Percentiles rank a stretch among this genome's conserved stretches.
These are phyloP conservation scores for Boletus sp. DNA, from an alignment of 768 basidiomycete genomes.

Conservation along the genomic window DNA sequence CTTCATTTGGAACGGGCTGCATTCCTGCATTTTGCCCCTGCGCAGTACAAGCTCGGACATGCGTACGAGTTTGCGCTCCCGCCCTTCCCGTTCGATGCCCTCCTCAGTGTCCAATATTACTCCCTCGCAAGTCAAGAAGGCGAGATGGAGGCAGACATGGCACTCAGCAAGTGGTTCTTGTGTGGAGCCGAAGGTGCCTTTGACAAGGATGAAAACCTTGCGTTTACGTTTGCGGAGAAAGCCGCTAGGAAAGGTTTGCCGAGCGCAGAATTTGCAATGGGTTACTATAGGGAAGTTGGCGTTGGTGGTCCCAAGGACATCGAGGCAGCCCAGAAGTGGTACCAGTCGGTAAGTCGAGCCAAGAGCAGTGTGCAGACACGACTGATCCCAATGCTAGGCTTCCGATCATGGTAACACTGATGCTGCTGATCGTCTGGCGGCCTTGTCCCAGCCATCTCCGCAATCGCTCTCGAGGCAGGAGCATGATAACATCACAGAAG, in stretches of 20 bases:
- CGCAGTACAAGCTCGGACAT: conserved; percentile 91
- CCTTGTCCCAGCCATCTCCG: conserved; percentile 60
- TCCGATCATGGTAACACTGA: conserved; percentile 77
- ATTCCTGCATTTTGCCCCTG: conserved; percentile 78
- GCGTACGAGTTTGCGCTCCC: conserved; percentile 89
- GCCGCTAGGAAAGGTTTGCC: conserved; percentile 72
- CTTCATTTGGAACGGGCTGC: conserved; percentile 82
- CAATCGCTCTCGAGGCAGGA: conserved; percentile 72
- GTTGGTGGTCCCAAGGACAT: conserved; percentile 72
- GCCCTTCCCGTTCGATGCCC: conserved; percentile 83
- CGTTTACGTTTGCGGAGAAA: conserved; percentile 89
- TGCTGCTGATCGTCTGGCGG: conserved; percentile 69
- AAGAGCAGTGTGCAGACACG: not conserved
- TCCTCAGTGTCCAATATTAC: conserved; percentile 91
- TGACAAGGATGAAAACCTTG: conserved; percentile 84
- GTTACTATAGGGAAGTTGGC: conserved; percentile 92
- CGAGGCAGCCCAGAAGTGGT: conserved; percentile 73
- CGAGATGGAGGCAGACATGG: conserved; percentile 95
- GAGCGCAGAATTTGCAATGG: conserved; percentile 92
- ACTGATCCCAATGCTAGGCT: conserved; percentile 47
- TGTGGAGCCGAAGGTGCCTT: conserved; percentile 78
- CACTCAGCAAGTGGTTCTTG: conserved; percentile 94
- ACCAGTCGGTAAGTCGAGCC: conserved; percentile 48
- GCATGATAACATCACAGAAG: conserved; percentile 76
- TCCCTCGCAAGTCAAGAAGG: conserved; percentile 78